Base-by-base conservation (phyloP, 1,284 basidiomycete species). In the Austroboletus niveus region DNA sequence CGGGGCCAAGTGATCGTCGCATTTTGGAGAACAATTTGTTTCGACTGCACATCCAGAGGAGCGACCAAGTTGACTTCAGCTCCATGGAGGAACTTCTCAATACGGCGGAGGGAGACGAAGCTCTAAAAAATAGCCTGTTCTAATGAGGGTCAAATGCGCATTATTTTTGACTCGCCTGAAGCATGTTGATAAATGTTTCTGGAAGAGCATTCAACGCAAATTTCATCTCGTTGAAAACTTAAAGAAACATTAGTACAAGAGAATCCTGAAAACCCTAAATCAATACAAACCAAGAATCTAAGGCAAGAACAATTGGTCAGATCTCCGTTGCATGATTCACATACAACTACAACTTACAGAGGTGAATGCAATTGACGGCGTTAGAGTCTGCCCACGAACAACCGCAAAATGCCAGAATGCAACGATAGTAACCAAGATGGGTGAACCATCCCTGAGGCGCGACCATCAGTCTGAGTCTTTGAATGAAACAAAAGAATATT, bases 1-100 rank as follows among this genome's bases (percentile, higher is more conserved):
- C 85, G 83, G 0, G 94, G 90, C 94, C 94, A 97, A 0, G 92
- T 92, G 48, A 93, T 77, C 0, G 92, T 96, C 11, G 92, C 92
- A 7, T 86, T 88, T 60, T 85, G 85, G 57, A 96, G 80, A 1
- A 84, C 77, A 55, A 97, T 87, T 1, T 71, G 77, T 45, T 78
- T 75, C 2, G 77, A 74, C 54, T 83, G 79, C 29, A 77, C 69
- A n/a, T 76, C 70, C 10, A 88, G 69, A 8, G 83, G 80, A 14
- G 77, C 76, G 6, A 87, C 83, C 0, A 75, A 66, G 1, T 76
- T 67, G 14, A 94, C 82, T 69, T 94, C 92, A 1, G 79, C 79
- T 8, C 81, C 79, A 44, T 81, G 75, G 36, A 94, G 79, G 68
- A 93, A 96, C 66, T 92, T 94, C 66, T 96, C 92, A 57, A 97